phyloP scores from a whole-genome alignment of 1,284 basidiomycete genomes.

The Cryptococcus sp. region DNA sequence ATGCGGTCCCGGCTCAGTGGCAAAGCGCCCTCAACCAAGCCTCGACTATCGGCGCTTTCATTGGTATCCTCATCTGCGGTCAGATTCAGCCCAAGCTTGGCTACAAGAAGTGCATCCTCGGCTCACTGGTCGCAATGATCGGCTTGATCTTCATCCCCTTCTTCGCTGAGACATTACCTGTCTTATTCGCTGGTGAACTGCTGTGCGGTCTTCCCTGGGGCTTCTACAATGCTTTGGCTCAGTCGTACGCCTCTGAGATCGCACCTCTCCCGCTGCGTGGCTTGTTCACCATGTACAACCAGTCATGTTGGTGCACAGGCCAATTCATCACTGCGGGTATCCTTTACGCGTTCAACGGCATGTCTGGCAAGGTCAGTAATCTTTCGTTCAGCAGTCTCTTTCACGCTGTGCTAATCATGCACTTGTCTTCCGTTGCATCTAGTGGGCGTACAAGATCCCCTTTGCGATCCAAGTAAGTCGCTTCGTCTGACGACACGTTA shows the following conservation, averaged over 20 bases:
- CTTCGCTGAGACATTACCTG: conserved; percentile 28
- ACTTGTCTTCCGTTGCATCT: neutral
- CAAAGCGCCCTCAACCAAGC: no score
- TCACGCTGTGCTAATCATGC: neutral
- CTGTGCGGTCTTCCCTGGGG: conserved; percentile 39
- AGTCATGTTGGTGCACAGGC: conserved; percentile 57
- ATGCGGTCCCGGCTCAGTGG: neutral
- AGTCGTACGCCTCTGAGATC: conserved; percentile 55
- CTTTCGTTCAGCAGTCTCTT: neutral
- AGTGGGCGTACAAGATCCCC: conserved; percentile 35
- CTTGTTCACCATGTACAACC: conserved; percentile 42
- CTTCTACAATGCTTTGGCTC: conserved; percentile 18
- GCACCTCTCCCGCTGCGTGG: conserved; percentile 45
- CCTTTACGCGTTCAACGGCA: conserved; percentile 6
- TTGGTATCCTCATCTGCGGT: conserved; percentile 49
- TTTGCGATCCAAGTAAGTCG: conserved; percentile 8
- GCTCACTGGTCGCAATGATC: conserved; percentile 26
- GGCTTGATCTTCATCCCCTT: conserved; percentile 34
- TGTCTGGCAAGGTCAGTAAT: conserved; percentile 11
- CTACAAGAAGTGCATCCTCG: conserved; percentile 36
- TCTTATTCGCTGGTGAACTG: conserved; percentile 36
- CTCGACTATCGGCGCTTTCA: conserved; percentile 27
- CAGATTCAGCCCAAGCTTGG: conserved; percentile 43
- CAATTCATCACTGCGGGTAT: conserved; percentile 23
- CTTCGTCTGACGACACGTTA: no score